Percentiles rank a stretch among this genome's conserved stretches.
These are phyloP conservation scores for Aegilops umbellulata DNA, from an alignment of 176 grass and related monocot species.

Conservation along the genomic window DNA sequence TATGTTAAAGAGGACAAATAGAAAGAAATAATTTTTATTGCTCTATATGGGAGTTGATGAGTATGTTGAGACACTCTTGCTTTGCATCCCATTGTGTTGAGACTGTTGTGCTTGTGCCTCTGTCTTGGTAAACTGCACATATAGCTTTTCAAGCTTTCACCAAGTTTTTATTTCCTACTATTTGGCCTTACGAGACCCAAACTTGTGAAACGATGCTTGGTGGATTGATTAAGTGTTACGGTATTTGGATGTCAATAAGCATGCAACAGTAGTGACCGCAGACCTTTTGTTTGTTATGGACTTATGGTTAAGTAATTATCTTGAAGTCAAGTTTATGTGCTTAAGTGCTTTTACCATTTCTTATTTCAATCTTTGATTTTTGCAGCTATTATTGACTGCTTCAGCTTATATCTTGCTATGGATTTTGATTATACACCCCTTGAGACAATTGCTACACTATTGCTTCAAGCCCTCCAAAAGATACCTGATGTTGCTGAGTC, in stretches of 20 bases:
- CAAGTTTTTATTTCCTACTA: constrained; percentile 15
- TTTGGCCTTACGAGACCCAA: constrained; percentile 1
- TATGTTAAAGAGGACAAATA: not conserved
- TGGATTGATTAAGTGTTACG: not conserved
- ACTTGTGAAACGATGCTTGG: constrained; percentile 16
- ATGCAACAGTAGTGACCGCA: not conserved
- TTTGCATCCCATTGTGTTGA: constrained; percentile 24
- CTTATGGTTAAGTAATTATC: not conserved
- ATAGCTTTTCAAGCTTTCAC: not conserved
- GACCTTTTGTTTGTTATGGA: not conserved
- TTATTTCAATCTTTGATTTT: constrained; percentile 27
- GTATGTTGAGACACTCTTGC: not conserved
- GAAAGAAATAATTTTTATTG: not conserved
- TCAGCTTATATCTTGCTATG: constrained; percentile 54
- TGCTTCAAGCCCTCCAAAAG: constrained; percentile 84
- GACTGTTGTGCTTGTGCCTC: not conserved
- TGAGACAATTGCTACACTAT: constrained; percentile 50
- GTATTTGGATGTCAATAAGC: not conserved
- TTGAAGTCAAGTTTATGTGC: not conserved
- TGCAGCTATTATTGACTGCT: constrained; percentile 68
- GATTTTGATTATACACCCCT: constrained; percentile 68
- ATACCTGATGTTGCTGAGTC: constrained; percentile 88
- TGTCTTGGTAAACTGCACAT: not conserved
- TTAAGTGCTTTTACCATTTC: constrained; percentile 27
- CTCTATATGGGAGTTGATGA: not conserved